Evolutionary conservation across 169 alveolate genomes (phyloP).

Genomic region (Cryptosporidium muris): DNA sequence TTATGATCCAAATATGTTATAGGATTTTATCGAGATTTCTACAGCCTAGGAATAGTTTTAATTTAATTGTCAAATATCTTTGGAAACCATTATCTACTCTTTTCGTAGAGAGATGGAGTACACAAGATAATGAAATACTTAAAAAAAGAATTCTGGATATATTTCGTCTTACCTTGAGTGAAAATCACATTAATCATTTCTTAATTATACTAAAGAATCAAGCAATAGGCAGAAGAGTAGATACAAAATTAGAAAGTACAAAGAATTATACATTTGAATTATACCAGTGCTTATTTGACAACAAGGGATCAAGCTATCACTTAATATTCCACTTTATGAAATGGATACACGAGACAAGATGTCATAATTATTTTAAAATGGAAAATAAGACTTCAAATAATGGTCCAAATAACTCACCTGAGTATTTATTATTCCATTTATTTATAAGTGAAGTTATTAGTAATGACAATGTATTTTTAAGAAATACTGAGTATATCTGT

Average conservation of each 20-base stretch:
- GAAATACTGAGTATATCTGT: constrained; percentile 3
- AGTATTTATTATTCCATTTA: constrained; percentile 23
- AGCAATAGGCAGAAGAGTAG: neutral
- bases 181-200: constrained; percentile 8
- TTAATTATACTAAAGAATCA: neutral
- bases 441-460: constrained; percentile 8
- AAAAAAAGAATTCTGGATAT: constrained; percentile 3
- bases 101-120: neutral
- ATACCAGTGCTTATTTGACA: neutral
- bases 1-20: neutral
- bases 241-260: neutral
- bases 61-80: neutral
- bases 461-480: neutral
- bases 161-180: neutral
- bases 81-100: constrained; percentile 1
- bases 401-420: constrained; percentile 1
- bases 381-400: neutral
- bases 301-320: neutral
- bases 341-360: too few relatives aligned
- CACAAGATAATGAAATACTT: neutral
- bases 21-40: constrained; percentile 19
- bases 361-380: too few relatives aligned
- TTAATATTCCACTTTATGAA: constrained; percentile 3
- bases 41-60: constrained; percentile 55
- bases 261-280: constrained; percentile 7